Evolutionary conservation across 2,329 filamentous ascomycete genomes (phyloP), one percentile per base, ranked within the genome.

Genomic region (Talaromyces sp.): DNA sequence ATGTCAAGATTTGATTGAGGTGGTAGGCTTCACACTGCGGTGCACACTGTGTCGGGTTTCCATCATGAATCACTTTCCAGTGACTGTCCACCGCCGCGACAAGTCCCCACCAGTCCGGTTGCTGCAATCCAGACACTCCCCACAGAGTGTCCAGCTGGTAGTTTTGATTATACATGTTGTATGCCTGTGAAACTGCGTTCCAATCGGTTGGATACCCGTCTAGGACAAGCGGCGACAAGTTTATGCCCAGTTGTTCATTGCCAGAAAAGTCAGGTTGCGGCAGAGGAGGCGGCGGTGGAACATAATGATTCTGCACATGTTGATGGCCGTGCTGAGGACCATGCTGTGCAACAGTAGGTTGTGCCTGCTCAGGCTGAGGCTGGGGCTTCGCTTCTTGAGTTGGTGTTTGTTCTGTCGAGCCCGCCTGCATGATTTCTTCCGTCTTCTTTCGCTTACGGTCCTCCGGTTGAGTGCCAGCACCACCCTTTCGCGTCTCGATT

Each of bases 401-500:
- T 66, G 70, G 53, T 5, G 53, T 36, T 15, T 36, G 53, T 36
- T 38, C 53, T 25, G 31, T 19, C n/a, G 56, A 29, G 22, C 19
- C 56, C 36, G 7, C 56, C 73, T 60, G 72, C 70, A 34, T 75
- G 68, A 38, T 72, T 6, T 78, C 76, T 13, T 76, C 74, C 5
- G 75, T 78, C 67, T 75, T 77, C 36, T 73, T 70, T 58, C 75
- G 74, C 62, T 73, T 74, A 58, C 74, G 75, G 64, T 80, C 80
- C 5, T 78, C 76, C 1, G 70, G 29, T 25, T 56, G 40, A 45
- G 8, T 31, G 3, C 61, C 51, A 56, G 38, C 40, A 74, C 74
- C 79, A 11, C 80, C 80, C 68, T 84, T 86, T 47, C 85, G 78
- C 1, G 82, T 84, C 72, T 85, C 83, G 34, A 85, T 82, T 1